phyloP scores from a whole-genome alignment of 805 yeast genomes.

The Cyberlindnera bimundalis region DNA sequence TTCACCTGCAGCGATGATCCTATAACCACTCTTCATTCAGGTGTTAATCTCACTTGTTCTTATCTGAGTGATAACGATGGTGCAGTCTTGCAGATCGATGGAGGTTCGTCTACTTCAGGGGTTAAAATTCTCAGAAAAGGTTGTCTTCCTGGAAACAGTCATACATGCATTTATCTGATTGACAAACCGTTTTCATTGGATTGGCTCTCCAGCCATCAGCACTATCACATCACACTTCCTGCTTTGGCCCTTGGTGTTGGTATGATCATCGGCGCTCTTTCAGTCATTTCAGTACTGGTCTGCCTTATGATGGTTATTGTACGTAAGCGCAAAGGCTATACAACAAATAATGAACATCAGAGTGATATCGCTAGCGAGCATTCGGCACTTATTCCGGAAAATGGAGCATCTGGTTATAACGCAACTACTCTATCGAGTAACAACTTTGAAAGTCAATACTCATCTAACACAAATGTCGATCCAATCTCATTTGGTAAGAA shows the following conservation, averaged over 20 bases:
- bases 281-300: conserved; percentile 32
- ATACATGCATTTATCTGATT: conserved; percentile 56
- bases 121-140: conserved; percentile 61
- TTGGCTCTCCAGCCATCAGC: conserved; percentile 53
- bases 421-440: not conserved
- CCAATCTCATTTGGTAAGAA: conserved; percentile 18
- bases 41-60: conserved; percentile 44
- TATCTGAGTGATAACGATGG: conserved; percentile 33
- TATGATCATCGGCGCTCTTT: conserved; percentile 54
- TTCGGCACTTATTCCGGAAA: conserved; percentile 2
- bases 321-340: conserved; percentile 26
- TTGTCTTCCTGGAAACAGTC: conserved; percentile 40
- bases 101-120: conserved; percentile 50
- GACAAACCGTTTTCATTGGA: conserved; percentile 64
- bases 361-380: conserved; percentile 3
- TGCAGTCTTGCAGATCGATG: conserved; percentile 37
- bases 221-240: conserved; percentile 60
- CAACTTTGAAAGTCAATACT: conserved; percentile 26
- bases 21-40: conserved; percentile 42
- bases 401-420: not conserved
- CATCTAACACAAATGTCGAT: conserved; percentile 19
- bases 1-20: conserved; percentile 45
- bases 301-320: conserved; percentile 34
- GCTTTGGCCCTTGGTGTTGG: conserved; percentile 68
- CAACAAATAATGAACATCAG: not conserved